A percentile compares a stretch with the other conserved stretches of the same genome.
Evolutionary conservation across 371 early-diverging fungal genomes (phyloP).

Genomic region (Nematocida sp.): DNA sequence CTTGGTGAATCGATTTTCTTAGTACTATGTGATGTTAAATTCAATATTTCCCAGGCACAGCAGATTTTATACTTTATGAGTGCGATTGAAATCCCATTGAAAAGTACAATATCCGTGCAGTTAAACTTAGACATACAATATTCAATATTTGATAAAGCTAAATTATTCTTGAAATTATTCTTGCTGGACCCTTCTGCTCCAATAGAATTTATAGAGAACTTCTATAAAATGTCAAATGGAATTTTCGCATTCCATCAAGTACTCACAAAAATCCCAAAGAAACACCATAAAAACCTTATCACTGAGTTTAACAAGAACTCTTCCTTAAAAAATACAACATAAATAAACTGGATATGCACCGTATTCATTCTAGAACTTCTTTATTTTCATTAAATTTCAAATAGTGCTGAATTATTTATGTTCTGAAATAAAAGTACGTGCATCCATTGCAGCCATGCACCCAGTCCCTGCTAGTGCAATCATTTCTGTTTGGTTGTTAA

Average conservation of each 20-base stretch:
- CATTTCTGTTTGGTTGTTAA: conserved; percentile 22
- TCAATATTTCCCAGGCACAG: conserved; percentile 12
- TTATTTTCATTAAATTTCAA: background rate
- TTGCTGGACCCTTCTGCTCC: conserved; percentile 28
- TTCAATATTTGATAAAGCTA: conserved; percentile 35
- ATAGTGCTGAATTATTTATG: background rate
- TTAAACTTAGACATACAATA: conserved; percentile 11
- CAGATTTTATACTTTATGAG: conserved; percentile 43
- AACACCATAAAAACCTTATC: conserved; percentile 32
- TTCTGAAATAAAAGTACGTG: conserved; percentile 15
- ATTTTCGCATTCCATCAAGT: conserved; percentile 54
- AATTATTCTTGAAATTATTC: conserved; percentile 48
- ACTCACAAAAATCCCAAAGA: conserved; percentile 38
- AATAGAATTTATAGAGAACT: conserved; percentile 32
- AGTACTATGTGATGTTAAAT: background rate
- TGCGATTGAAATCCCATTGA: conserved; percentile 44
- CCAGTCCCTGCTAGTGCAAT: conserved; percentile 56
- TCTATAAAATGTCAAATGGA: conserved; percentile 48
- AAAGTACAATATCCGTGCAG: background rate
- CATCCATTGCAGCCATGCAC: conserved; percentile 53
- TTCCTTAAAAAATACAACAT: background rate
- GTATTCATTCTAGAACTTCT: background rate
- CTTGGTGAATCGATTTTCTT: conserved; percentile 41
- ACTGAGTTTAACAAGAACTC: conserved; percentile 31
- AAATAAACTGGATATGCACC: background rate